Percentiles rank a stretch among this genome's conserved stretches.
Conservation (phyloP, 2,329 filamentous ascomycete species). For the Penicillium glabrum region DNA sequence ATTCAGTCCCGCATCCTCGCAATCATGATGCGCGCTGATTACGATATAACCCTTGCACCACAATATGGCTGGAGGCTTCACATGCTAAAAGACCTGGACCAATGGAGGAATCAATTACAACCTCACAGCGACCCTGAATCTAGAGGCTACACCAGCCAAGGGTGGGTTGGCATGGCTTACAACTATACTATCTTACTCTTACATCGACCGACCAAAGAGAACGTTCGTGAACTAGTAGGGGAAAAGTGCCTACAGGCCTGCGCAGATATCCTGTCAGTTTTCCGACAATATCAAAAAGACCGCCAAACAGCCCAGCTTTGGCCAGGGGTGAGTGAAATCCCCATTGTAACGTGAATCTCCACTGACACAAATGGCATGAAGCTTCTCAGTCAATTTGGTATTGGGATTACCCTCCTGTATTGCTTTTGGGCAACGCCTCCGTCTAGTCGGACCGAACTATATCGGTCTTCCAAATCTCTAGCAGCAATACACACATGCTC, state of each 20-base stretch:
- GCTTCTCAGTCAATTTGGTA: slow-evolving; percentile 17
- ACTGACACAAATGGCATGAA: not conserved
- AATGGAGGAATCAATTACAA: slow-evolving; percentile 14
- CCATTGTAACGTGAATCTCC: not conserved
- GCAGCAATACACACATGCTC: slow-evolving; percentile 16
- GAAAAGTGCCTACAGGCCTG: slow-evolving; percentile 11
- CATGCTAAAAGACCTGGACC: slow-evolving; percentile 13
- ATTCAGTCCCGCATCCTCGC: slow-evolving; percentile 16
- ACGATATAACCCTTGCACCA: slow-evolving; percentile 1
- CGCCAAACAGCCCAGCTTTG: slow-evolving; percentile 18
- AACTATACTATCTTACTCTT: slow-evolving; percentile 16
- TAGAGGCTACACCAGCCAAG: slow-evolving; percentile 13
- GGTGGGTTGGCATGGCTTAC: slow-evolving; percentile 20
- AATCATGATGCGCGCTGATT: slow-evolving; percentile 17
- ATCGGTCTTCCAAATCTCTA: slow-evolving; percentile 3
- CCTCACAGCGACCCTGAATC: slow-evolving; percentile 11
- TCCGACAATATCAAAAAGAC: slow-evolving; percentile 17
- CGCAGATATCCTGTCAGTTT: slow-evolving; percentile 12
- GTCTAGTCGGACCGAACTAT: slow-evolving; percentile 1
- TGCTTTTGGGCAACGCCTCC: slow-evolving; percentile 18
- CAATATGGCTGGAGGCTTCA: slow-evolving; percentile 12
- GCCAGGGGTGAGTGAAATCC: slow-evolving; percentile 11
- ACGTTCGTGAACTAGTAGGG: slow-evolving; percentile 6
- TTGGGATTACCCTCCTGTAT: slow-evolving; percentile 16
- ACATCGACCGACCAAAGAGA: slow-evolving; percentile 14